These are phyloP conservation scores for Teunomyces cretensis DNA, from an alignment of 805 yeast species.

Conservation along the genomic window DNA sequence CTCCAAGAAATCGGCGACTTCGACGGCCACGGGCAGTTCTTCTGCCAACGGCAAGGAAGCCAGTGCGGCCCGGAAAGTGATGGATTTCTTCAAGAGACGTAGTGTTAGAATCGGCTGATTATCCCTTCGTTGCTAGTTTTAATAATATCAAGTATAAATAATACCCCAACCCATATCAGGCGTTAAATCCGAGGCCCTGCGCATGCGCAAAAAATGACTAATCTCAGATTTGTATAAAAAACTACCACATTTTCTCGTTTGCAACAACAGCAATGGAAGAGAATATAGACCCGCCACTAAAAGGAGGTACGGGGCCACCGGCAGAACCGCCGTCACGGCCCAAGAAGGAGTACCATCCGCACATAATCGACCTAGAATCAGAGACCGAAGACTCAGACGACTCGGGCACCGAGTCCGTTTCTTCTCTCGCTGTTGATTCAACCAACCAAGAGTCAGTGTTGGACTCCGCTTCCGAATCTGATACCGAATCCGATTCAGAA, in stretches of 20 bases:
- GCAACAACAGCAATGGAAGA: constrained; percentile 5
- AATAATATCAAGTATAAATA: background rate
- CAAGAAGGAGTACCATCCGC: constrained; percentile 8
- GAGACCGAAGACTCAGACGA: constrained; percentile 7
- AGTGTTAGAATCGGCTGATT: constrained; percentile 28
- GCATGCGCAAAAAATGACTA: background rate
- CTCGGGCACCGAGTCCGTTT: background rate
- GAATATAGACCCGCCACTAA: constrained; percentile 5
- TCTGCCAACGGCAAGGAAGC: constrained; percentile 50
- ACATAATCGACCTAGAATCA: constrained; percentile 10
- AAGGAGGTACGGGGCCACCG: background rate
- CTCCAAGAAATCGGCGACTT: constrained; percentile 25
- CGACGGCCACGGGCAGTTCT: constrained; percentile 18
- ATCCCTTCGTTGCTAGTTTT: background rate
- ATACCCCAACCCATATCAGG: background rate
- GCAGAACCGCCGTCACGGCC: background rate
- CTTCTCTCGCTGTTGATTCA: background rate
- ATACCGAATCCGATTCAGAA: constrained; percentile 5
- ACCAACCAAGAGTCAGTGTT: background rate
- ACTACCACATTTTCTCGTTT: background rate
- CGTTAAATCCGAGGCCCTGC: background rate
- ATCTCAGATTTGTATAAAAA: background rate
- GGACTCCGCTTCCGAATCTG: constrained; percentile 13
- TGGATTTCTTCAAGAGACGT: constrained; percentile 76
- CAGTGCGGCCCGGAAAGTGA: constrained; percentile 74